Conservation (phyloP, 176 grass and related monocot species). For the Rhynchospora tenuis region DNA sequence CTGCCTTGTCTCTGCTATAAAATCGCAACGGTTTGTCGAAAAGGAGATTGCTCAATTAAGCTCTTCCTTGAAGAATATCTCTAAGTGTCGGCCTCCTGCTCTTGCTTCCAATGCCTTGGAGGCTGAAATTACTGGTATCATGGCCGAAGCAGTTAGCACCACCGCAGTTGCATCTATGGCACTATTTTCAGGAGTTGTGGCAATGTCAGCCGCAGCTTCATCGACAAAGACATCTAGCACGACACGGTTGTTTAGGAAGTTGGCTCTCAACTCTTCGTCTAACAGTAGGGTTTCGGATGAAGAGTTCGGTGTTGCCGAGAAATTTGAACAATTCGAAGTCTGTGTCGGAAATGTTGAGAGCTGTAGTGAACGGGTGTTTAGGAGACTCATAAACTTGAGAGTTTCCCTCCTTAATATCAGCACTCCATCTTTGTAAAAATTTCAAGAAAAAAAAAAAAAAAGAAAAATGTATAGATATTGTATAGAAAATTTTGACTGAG, state of each 20-base stretch:
- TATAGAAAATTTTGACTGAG: neutral
- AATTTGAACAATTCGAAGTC: conserved; percentile 52
- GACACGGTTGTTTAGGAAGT: conserved; percentile 21
- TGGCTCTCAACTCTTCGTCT: conserved; percentile 22
- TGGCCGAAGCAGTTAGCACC: conserved; percentile 36
- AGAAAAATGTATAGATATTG: neutral
- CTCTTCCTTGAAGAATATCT: neutral
- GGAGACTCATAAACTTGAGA: conserved; percentile 52
- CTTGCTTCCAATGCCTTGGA: conserved; percentile 16
- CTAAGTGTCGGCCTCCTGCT: neutral
- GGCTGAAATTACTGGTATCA: conserved; percentile 37
- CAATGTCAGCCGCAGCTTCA: conserved; percentile 30
- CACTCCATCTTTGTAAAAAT: conserved; percentile 42
- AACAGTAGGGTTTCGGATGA: conserved; percentile 17
- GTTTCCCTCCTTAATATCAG: conserved; percentile 63
- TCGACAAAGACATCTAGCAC: conserved; percentile 15
- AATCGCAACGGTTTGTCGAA: conserved; percentile 28
- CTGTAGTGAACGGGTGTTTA: conserved; percentile 57
- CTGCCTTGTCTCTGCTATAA: conserved; percentile 16
- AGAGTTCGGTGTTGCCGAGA: conserved; percentile 31
- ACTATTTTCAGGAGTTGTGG: conserved; percentile 33
- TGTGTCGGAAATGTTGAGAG: conserved; percentile 39
- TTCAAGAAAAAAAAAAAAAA: neutral
- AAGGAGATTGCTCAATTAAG: conserved; percentile 45
- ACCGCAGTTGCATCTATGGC: conserved; percentile 28